Evolutionary conservation across 768 basidiomycete genomes (phyloP).

Genomic region (Mycena vulgaris): DNA sequence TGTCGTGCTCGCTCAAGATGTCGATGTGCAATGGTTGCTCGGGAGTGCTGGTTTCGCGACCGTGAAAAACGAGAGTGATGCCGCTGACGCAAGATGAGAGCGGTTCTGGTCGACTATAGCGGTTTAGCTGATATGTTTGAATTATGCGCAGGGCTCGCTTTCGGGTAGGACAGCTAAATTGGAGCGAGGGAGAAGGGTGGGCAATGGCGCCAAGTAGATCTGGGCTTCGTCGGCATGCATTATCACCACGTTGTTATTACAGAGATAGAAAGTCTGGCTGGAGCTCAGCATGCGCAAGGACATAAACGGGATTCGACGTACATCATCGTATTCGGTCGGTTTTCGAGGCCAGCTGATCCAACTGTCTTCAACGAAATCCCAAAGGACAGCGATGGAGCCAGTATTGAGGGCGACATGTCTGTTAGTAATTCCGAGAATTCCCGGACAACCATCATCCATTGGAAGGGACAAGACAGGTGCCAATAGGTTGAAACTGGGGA

Average conservation of each 20-base stretch:
- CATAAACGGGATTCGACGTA: not conserved
- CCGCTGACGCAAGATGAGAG: slow-evolving; percentile 22
- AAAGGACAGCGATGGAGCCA: not conserved
- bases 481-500: slow-evolving; percentile 1
- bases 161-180: not conserved
- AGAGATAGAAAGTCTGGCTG: slow-evolving; percentile 29
- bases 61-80: slow-evolving; percentile 34
- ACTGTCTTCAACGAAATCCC: slow-evolving; percentile 32
- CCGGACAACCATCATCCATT: not conserved
- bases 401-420: slow-evolving; percentile 19
- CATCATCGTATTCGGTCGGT: slow-evolving; percentile 13
- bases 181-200: slow-evolving; percentile 17
- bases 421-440: slow-evolving; percentile 19
- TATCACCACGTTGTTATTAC: slow-evolving; percentile 22
- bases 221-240: slow-evolving; percentile 9
- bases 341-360: slow-evolving; percentile 28
- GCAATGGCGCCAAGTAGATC: slow-evolving; percentile 4
- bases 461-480: slow-evolving; percentile 18
- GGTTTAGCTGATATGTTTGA: not conserved
- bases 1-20: slow-evolving; percentile 9
- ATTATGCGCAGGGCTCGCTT: not conserved
- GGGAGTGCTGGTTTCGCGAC: slow-evolving; percentile 18
- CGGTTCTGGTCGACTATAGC: not conserved
- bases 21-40: slow-evolving; percentile 29
- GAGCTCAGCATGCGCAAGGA: not conserved